Evolutionary conservation across 495 filamentous ascomycete genomes (phyloP).

Genomic region (Podospora australis): DNA sequence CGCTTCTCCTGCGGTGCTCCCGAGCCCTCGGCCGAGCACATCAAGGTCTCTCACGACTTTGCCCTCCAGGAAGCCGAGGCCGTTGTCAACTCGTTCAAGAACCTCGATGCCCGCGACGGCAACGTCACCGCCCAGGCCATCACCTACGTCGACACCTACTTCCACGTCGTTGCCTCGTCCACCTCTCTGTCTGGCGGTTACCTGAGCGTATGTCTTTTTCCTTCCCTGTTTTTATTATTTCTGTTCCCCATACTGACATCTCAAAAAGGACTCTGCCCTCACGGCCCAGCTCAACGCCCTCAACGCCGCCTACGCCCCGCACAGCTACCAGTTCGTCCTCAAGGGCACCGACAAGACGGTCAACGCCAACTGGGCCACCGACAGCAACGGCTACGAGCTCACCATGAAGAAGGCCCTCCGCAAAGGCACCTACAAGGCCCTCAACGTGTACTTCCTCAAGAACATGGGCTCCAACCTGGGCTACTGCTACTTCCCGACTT

Average conservation of each 20-base stretch:
- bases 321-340: slow-evolving; percentile 50
- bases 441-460: slow-evolving; percentile 61
- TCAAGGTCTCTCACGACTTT: slow-evolving; percentile 24
- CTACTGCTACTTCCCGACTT: slow-evolving; percentile 49
- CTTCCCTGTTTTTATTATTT: no score
- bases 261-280: slow-evolving; percentile 29
- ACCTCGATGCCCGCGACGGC: slow-evolving; percentile 9
- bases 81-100: slow-evolving; percentile 3
- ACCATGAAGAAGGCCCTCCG: slow-evolving; percentile 55
- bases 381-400: slow-evolving; percentile 37
- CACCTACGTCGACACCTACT: slow-evolving; percentile 48
- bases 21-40: slow-evolving; percentile 33
- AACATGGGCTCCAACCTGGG: slow-evolving; percentile 47
- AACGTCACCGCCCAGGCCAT: slow-evolving; percentile 17
- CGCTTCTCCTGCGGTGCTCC: slow-evolving; percentile 34
- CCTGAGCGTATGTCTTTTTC: slow-evolving; percentile 36
- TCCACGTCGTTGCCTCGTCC: slow-evolving; percentile 54
- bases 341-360: slow-evolving; percentile 47
- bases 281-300: slow-evolving; percentile 39
- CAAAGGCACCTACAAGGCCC: slow-evolving; percentile 51
- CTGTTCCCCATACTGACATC: no score
- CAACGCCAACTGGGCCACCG: slow-evolving; percentile 51
- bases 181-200: slow-evolving; percentile 41
- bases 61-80: slow-evolving; percentile 19
- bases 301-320: slow-evolving; percentile 45